phyloP scores from a whole-genome alignment of 2,329 filamentous ascomycete genomes.

The Fusarium caatingaense region DNA sequence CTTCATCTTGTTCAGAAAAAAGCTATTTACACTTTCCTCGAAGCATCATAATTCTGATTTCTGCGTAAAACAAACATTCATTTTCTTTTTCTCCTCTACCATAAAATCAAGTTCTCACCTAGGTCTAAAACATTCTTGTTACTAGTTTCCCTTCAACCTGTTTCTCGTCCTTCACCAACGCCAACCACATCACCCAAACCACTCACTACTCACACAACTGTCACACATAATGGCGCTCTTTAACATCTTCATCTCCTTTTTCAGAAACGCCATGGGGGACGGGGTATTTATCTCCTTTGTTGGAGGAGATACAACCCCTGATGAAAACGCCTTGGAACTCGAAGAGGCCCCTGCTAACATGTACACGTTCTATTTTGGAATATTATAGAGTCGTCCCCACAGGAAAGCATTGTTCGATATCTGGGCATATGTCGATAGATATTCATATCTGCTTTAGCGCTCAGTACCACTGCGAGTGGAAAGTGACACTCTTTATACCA shows the following conservation, averaged over 20 bases:
- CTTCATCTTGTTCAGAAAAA: too few species aligned
- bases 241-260: rapidly evolving
- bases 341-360: background rate
- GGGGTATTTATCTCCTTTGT: background rate
- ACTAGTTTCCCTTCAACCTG: too few species aligned
- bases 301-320: background rate
- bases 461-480: background rate
- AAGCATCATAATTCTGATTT: too few species aligned
- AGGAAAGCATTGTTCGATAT: rapidly evolving
- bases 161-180: too few species aligned
- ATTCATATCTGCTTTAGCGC: background rate
- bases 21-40: too few species aligned
- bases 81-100: too few species aligned
- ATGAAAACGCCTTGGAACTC: background rate
- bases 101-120: too few species aligned
- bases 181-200: background rate
- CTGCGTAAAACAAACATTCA: too few species aligned
- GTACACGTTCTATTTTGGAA: background rate
- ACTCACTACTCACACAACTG: rapidly evolving
- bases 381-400: rapidly evolving
- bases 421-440: background rate
- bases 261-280: background rate
- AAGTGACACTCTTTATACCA: background rate
- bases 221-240: background rate
- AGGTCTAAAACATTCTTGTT: too few species aligned